Conservation (phyloP, 495 filamentous ascomycete genomes). For the Filosporella fistucella region DNA sequence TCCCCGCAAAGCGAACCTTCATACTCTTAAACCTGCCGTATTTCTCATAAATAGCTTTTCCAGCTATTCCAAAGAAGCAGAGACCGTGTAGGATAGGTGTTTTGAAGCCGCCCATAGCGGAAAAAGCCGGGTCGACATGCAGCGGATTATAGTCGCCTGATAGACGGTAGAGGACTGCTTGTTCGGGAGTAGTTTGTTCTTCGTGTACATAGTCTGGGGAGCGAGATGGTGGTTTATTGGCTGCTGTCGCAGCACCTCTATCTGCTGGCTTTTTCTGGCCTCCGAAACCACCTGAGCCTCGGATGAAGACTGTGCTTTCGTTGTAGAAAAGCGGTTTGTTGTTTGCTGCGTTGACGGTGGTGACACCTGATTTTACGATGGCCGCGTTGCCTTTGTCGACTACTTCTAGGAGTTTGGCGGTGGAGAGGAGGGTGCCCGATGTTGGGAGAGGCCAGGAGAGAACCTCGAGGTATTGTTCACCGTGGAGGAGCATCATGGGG, state of each 20-base stretch:
- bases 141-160: constrained; percentile 88
- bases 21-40: constrained; percentile 88
- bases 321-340: constrained; percentile 96
- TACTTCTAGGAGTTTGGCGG: constrained; percentile 86
- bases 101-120: constrained; percentile 94
- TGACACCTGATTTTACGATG: constrained; percentile 73
- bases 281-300: constrained; percentile 89
- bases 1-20: constrained; percentile 94
- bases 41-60: constrained; percentile 81
- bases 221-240: constrained; percentile 74
- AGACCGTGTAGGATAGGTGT: constrained; percentile 91
- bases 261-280: constrained; percentile 75
- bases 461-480: constrained; percentile 97
- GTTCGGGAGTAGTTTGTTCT: constrained; percentile 87
- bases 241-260: constrained; percentile 71
- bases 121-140: constrained; percentile 92
- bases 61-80: constrained; percentile 90
- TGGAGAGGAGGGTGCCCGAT: constrained; percentile 70
- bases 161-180: constrained; percentile 92
- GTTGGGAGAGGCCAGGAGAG: constrained; percentile 94
- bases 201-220: constrained; percentile 77
- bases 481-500: constrained; percentile 98
- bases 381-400: constrained; percentile 93
- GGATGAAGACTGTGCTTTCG: constrained; percentile 85
- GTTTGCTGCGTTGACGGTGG: constrained; percentile 73